A percentile compares a stretch with the other conserved stretches of the same genome.
Conservation (phyloP, 2,329 filamentous ascomycete genomes). For the Biscogniauxia sp. region DNA sequence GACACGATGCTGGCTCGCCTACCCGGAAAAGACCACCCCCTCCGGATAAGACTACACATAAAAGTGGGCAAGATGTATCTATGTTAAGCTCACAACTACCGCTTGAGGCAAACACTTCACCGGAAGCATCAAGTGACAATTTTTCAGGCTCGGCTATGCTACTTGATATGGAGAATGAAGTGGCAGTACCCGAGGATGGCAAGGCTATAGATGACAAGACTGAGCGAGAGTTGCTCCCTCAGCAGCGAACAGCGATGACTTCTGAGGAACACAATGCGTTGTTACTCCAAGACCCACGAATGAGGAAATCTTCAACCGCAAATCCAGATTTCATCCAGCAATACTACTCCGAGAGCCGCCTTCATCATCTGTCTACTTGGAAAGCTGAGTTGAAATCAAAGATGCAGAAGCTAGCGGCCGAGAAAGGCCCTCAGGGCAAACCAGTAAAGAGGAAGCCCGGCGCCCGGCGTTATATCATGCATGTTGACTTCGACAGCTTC, state of each 20-base stretch:
- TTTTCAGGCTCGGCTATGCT: constrained; percentile 10
- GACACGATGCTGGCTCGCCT: constrained; percentile 16
- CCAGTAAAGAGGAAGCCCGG: constrained; percentile 55
- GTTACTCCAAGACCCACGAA: constrained; percentile 77
- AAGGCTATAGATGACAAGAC: constrained; percentile 6
- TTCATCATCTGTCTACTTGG: constrained; percentile 96
- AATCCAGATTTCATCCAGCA: constrained; percentile 93
- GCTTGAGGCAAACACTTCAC: background rate
- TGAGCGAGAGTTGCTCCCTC: constrained; percentile 4
- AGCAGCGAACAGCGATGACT: constrained; percentile 52
- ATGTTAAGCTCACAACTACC: background rate
- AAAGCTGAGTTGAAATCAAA: constrained; percentile 90
- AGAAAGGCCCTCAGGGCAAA: constrained; percentile 54
- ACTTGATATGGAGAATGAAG: constrained; percentile 6
- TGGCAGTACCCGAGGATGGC: background rate
- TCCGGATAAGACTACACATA: background rate
- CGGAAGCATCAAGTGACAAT: constrained; percentile 3
- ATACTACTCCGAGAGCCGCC: constrained; percentile 89
- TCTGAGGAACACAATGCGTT: constrained; percentile 91
- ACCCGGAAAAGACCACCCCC: constrained; percentile 9
- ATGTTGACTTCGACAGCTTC: constrained; percentile 98
- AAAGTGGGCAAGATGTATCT: background rate
- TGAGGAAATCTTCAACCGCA: constrained; percentile 84
- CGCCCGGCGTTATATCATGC: constrained; percentile 77
- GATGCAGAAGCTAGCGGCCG: constrained; percentile 75